A percentile compares a stretch with the other conserved stretches of the same genome.
These are phyloP conservation scores for Saposhnikovia divaricata DNA, from an alignment of 129 eudicot species.

Conservation along the genomic window DNA sequence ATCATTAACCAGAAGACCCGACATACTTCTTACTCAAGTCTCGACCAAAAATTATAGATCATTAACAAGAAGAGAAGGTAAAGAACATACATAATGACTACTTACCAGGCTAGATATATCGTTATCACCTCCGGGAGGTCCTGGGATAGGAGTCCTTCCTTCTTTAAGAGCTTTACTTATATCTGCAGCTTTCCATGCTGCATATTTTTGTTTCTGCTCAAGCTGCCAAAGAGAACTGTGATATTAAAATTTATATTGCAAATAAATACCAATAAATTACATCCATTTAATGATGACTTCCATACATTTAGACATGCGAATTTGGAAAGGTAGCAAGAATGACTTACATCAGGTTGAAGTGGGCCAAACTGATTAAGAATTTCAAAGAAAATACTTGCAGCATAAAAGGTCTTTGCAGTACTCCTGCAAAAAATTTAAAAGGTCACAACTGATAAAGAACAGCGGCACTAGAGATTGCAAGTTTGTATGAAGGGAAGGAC, in stretches of 20 bases:
- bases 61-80: not conserved
- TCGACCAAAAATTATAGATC: not conserved
- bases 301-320: not conserved
- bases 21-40: not conserved
- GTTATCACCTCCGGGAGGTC: conserved; percentile 81
- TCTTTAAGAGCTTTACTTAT: conserved; percentile 93
- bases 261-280: too few relatives aligned
- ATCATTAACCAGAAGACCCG: not conserved
- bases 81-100: conserved; percentile 43
- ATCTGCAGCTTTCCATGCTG: conserved; percentile 97
- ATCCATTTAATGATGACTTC: not conserved
- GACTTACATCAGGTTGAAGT: conserved; percentile 79
- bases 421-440: conserved; percentile 40
- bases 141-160: conserved; percentile 91
- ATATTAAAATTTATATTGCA: not conserved
- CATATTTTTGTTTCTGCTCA: conserved; percentile 94
- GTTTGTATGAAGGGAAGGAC: not conserved
- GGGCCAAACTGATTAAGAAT: conserved; percentile 88
- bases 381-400: conserved; percentile 97
- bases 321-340: not conserved
- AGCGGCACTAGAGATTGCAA: not conserved
- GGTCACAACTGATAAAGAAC: not conserved
- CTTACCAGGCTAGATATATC: conserved; percentile 35
- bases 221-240: conserved; percentile 38
- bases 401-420: conserved; percentile 94